Evolutionary conservation across 2,329 filamentous ascomycete genomes (phyloP), one percentile per base, ranked within the genome.

Genomic region (Phoma sp.): DNA sequence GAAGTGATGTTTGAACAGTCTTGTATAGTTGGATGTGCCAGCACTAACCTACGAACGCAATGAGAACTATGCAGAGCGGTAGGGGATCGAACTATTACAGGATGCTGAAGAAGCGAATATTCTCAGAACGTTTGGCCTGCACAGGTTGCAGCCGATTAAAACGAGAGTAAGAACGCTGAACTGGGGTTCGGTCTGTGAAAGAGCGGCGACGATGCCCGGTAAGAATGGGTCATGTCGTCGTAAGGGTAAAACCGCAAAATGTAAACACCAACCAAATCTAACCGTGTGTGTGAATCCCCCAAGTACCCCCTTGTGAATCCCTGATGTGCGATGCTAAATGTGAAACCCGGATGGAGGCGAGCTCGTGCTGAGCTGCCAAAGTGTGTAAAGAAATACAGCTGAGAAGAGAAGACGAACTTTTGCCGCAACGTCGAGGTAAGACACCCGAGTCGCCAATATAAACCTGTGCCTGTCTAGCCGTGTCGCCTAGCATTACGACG

Each of bases 141-240:
- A 34, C 25, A 43, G 42, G 29, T 29, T 30, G 57, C 60, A 43
- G 61, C 64, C 58, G 49, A 75, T 74, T 74, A 75, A 69, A 75
- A 74, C 69, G 72, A 74, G 68, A 57, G 72, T 74, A 73, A 59
- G 60, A 72, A 73, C 64, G 62, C 68, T 69, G 70, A 64, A 60
- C 53, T 36, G 53, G 47, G 40, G 47, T 50, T 49, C 28, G 46
- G 52, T 40, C 39, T 48, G 40, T 46, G 47, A 48, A 46, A 53
- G 57, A 51, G 56, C 68, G 69, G 67, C 67, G 67, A 69, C 59
- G 59, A 62, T 67, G 61, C 63, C 68, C 65, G 64, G 53, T 66
- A 60, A 54, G 36, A 45, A 58, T 54, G 47, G 62, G 60, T 67
- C 67, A 67, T 69, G 65, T 61, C 67, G 65, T 73, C 71, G 65